phyloP scores from a whole-genome alignment of 371 early-diverging fungal genomes.

The Funneliformis caledonium region DNA sequence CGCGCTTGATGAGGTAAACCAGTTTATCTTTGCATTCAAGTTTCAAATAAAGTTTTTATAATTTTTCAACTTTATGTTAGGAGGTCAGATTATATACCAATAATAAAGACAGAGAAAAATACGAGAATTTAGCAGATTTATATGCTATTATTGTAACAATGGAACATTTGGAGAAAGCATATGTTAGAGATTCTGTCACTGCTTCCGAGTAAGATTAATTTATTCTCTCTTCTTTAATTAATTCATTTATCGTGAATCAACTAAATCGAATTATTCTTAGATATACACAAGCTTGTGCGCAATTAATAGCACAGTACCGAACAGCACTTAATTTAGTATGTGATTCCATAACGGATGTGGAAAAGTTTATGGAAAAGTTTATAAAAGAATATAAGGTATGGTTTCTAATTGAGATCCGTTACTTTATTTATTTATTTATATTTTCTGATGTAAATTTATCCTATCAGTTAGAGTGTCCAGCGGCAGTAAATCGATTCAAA shows the following conservation, averaged over 20 bases:
- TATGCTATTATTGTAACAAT: conserved; percentile 89
- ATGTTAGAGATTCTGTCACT: conserved; percentile 86
- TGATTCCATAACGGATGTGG: conserved; percentile 69
- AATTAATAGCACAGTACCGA: conserved; percentile 92
- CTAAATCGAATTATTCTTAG: conserved; percentile 47
- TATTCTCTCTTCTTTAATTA: background rate
- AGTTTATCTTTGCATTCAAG: background rate
- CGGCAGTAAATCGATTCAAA: conserved; percentile 78
- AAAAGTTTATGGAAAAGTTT: conserved; percentile 84
- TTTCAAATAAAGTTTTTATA: background rate
- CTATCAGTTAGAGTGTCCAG: conserved; percentile 73
- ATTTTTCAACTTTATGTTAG: conserved; percentile 44
- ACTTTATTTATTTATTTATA: background rate
- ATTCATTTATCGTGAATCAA: background rate
- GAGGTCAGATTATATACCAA: conserved; percentile 77
- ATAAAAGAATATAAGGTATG: conserved; percentile 81
- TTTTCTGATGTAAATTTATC: background rate
- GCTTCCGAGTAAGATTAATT: conserved; percentile 68
- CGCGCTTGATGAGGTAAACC: conserved; percentile 11
- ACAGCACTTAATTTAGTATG: conserved; percentile 83
- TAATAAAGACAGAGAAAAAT: conserved; percentile 85
- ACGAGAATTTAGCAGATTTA: conserved; percentile 92
- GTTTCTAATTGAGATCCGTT: conserved; percentile 16
- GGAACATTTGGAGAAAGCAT: conserved; percentile 93
- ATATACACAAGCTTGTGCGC: conserved; percentile 88